Conservation (phyloP, 179 eudicot genomes). For the Beta lomatogona region DNA sequence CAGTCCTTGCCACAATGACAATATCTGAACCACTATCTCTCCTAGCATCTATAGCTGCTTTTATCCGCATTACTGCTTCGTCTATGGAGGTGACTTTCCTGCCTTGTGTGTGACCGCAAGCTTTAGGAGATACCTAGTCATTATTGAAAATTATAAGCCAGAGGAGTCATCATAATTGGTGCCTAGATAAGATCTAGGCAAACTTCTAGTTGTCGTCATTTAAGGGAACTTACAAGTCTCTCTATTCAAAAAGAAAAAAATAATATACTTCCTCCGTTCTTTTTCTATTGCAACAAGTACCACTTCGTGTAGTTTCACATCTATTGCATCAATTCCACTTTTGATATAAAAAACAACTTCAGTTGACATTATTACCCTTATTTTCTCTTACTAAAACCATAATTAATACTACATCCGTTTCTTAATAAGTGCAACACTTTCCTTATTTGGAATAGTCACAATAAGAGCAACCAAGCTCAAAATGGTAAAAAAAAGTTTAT, state of each 20-base stretch:
- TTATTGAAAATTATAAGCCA: conserved; percentile 26
- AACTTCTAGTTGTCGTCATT: background rate
- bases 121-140: conserved; percentile 91
- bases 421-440: too few relatives aligned
- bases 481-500: too few relatives aligned
- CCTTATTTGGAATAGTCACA: too few relatives aligned
- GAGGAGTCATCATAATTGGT: conserved; percentile 2
- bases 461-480: too few relatives aligned
- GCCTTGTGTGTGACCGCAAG: conserved; percentile 95
- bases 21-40: conserved; percentile 87
- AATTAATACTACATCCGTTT: too few relatives aligned
- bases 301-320: too few relatives aligned
- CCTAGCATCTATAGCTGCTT: conserved; percentile 96
- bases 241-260: background rate
- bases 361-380: too few relatives aligned
- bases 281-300: too few relatives aligned
- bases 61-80: conserved; percentile 90
- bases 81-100: conserved; percentile 87
- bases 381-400: too few relatives aligned
- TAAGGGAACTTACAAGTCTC: background rate
- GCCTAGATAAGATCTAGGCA: background rate
- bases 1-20: conserved; percentile 92
- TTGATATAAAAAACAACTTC: too few relatives aligned
- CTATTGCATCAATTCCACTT: too few relatives aligned
- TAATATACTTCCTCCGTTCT: too few relatives aligned